These are phyloP conservation scores for Wickerhamiella azymoides DNA, from an alignment of 805 yeast genomes.

Conservation along the genomic window DNA sequence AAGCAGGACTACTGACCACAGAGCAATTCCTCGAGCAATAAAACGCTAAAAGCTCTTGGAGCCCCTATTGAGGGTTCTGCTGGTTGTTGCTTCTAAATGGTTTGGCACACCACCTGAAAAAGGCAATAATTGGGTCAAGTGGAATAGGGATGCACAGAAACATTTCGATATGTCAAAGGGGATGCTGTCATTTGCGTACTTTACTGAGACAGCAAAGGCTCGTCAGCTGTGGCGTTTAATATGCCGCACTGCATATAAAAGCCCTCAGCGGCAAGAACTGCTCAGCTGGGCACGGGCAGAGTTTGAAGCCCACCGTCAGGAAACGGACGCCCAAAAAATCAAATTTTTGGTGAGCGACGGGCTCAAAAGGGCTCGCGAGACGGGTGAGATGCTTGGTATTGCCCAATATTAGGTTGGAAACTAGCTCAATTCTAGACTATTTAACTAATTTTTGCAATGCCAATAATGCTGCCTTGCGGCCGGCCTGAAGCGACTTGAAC, in stretches of 20 bases:
- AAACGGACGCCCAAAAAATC: constrained; percentile 22
- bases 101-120: constrained; percentile 5
- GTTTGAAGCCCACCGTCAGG: constrained; percentile 20
- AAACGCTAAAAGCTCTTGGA: no score
- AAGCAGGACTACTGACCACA: no score
- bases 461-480: background rate
- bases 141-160: constrained; percentile 9
- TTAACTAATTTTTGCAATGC: background rate
- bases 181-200: constrained; percentile 15
- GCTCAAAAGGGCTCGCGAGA: constrained; percentile 22
- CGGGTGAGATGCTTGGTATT: constrained; percentile 18
- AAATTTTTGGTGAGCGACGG: constrained; percentile 25
- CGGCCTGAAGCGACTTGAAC: background rate
- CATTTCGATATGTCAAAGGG: constrained; percentile 6
- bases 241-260: constrained; percentile 22
- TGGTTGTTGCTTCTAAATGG: background rate
- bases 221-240: constrained; percentile 24
- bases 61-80: no score
- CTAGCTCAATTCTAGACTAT: background rate
- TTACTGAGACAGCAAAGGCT: constrained; percentile 25
- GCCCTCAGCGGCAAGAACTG: constrained; percentile 20
- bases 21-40: no score
- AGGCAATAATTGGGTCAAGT: constrained; percentile 3
- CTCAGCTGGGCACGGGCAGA: constrained; percentile 25
- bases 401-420: background rate